These are phyloP conservation scores for Penicillium soppii DNA, from an alignment of 495 filamentous ascomycete species.

Conservation along the genomic window DNA sequence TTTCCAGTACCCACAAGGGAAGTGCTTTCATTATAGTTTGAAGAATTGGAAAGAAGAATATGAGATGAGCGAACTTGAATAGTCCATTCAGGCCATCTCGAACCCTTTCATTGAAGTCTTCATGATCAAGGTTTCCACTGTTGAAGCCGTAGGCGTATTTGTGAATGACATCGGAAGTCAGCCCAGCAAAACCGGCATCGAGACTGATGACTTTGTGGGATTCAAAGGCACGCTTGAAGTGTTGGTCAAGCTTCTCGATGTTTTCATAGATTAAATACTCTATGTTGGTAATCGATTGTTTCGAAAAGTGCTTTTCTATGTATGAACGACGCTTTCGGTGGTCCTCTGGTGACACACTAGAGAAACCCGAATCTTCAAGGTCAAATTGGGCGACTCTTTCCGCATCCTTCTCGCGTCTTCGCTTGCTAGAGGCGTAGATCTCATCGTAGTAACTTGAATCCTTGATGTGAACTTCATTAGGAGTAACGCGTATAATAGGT, in stretches of 20 bases:
- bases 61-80: constrained; percentile 12
- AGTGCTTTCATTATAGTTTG: constrained; percentile 12
- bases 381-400: constrained; percentile 16
- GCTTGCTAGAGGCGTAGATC: constrained; percentile 25
- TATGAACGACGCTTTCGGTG: constrained; percentile 27
- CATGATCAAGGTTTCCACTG: constrained; percentile 21
- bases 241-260: constrained; percentile 14
- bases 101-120: constrained; percentile 21
- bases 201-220: constrained; percentile 15
- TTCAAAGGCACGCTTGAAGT: constrained; percentile 10
- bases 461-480: constrained; percentile 49
- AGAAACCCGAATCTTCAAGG: constrained; percentile 12
- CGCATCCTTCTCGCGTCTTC: constrained; percentile 26
- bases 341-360: constrained; percentile 18
- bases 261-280: constrained; percentile 12
- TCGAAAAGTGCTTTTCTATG: constrained; percentile 29
- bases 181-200: constrained; percentile 22
- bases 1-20: constrained; percentile 9
- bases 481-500: constrained; percentile 53
- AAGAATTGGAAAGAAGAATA: constrained; percentile 21
- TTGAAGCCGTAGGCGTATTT: constrained; percentile 26
- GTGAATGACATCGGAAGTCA: constrained; percentile 29
- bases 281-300: constrained; percentile 16
- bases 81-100: constrained; percentile 24
- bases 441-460: constrained; percentile 38